A percentile compares a stretch with the other conserved stretches of the same genome.
phyloP scores from a whole-genome alignment of 2,329 filamentous ascomycete genomes.

The Ophiosphaerella korrae region DNA sequence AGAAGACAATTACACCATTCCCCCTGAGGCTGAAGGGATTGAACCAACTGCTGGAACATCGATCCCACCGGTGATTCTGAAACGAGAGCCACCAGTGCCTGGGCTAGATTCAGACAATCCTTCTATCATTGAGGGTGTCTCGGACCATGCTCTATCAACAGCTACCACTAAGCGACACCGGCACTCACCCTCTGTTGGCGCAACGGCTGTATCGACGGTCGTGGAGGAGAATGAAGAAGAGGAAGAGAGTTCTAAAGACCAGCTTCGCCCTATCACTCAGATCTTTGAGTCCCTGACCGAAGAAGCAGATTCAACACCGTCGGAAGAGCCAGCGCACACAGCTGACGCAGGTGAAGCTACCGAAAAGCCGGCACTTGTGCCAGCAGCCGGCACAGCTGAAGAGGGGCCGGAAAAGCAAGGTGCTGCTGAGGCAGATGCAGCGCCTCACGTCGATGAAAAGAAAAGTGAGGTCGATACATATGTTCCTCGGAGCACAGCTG shows the following conservation, averaged over 20 bases:
- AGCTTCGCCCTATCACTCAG: conserved; percentile 19
- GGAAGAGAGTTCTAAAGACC: conserved; percentile 29
- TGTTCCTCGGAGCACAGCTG: conserved; percentile 8
- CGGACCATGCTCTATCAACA: conserved; percentile 56
- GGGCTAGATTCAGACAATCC: conserved; percentile 24
- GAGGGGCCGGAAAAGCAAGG: conserved; percentile 24
- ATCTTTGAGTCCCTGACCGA: conserved; percentile 22
- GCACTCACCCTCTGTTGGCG: conserved; percentile 79
- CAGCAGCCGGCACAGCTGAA: conserved; percentile 13
- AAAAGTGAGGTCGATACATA: conserved; percentile 5
- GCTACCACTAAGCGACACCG: conserved; percentile 82
- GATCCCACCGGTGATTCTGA: conserved; percentile 40
- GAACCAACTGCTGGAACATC: conserved; percentile 44
- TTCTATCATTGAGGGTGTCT: conserved; percentile 27
- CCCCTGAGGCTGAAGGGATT: conserved; percentile 86
- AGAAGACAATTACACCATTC: conserved; percentile 94
- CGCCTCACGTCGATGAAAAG: conserved; percentile 13
- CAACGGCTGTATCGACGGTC: conserved; percentile 75
- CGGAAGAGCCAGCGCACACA: conserved; percentile 22
- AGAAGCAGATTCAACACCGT: conserved; percentile 13
- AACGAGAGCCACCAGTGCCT: conserved; percentile 40
- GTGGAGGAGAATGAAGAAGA: conserved; percentile 83
- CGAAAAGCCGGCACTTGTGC: conserved; percentile 23
- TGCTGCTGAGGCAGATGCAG: conserved; percentile 18
- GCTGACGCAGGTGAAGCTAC: conserved; percentile 20